phyloP scores from a whole-genome alignment of 805 yeast genomes.

The Barnettozyma vustinii region DNA sequence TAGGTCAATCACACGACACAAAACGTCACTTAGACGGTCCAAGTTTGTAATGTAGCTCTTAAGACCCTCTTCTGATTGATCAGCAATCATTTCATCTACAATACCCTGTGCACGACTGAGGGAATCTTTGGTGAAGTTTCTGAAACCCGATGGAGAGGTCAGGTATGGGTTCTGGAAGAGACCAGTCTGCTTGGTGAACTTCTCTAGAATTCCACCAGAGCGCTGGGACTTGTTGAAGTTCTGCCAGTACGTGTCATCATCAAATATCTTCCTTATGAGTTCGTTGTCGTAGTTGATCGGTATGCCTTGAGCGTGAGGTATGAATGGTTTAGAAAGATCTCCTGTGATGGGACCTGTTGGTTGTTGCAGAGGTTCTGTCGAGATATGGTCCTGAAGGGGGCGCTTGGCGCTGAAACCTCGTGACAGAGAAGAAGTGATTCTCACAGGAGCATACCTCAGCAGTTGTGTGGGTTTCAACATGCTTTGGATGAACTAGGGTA shows the following conservation, averaged over 20 bases:
- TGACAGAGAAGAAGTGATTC: not conserved
- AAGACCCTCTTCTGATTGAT: conserved; percentile 39
- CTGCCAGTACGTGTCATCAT: conserved; percentile 53
- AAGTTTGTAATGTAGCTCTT: conserved; percentile 53
- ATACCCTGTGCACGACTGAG: conserved; percentile 59
- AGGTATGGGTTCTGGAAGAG: conserved; percentile 71
- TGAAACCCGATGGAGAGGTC: conserved; percentile 63
- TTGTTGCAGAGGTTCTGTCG: not conserved
- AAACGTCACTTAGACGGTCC: conserved; percentile 80
- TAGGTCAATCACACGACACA: conserved; percentile 90
- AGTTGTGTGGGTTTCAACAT: not conserved
- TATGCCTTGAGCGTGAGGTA: not conserved
- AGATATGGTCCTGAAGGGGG: not conserved
- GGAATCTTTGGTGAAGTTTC: conserved; percentile 60
- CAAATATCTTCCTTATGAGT: conserved; percentile 47
- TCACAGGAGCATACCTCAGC: not conserved
- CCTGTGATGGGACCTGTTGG: not conserved
- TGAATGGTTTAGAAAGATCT: not conserved
- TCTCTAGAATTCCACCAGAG: conserved; percentile 9
- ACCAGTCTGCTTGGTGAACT: conserved; percentile 40
- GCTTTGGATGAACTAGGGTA: not conserved
- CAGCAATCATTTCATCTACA: conserved; percentile 49
- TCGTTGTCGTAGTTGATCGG: conserved; percentile 21
- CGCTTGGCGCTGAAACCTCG: not conserved
- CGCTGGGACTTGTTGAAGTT: conserved; percentile 35